Evolutionary conservation across 139 green algal genomes (phyloP).

Genomic region (Edaphochlamys debaryana): DNA sequence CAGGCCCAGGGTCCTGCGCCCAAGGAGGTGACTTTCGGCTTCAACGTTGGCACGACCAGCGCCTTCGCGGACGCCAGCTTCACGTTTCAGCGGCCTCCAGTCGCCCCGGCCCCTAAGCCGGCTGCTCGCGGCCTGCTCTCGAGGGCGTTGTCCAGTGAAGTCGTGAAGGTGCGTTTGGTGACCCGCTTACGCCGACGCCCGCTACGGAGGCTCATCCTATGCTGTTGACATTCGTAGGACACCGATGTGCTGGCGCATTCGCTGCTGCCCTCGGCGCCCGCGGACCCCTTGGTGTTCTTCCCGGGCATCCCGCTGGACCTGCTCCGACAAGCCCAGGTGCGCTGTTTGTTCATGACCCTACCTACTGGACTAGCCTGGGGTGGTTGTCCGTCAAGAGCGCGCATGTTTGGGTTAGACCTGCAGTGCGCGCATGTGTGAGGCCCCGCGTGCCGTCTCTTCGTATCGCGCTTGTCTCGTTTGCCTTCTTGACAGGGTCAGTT

Average conservation of each 20-base stretch:
- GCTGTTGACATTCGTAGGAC: not conserved
- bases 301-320: slow-evolving; percentile 17
- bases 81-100: not conserved
- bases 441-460: too few species aligned
- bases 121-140: not conserved
- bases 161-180: not conserved
- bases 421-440: too few species aligned
- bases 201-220: not conserved
- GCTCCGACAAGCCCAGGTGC: slow-evolving; percentile 23
- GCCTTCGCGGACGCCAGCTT: not conserved
- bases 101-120: not conserved
- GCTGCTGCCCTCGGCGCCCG: not conserved
- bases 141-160: not conserved
- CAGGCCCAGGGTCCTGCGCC: not conserved
- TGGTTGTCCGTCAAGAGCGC: too few species aligned
- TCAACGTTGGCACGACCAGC: not conserved
- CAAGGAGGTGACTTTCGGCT: not conserved
- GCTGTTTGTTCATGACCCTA: too few species aligned
- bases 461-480: too few species aligned
- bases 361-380: too few species aligned
- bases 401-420: too few species aligned
- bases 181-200: too few species aligned
- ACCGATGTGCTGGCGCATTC: slow-evolving; percentile 1
- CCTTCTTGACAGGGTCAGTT: too few species aligned
- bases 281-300: slow-evolving; percentile 23